Evolutionary conservation across 73 alveolate species (phyloP).

Genomic region (Stentor coeruleus): DNA sequence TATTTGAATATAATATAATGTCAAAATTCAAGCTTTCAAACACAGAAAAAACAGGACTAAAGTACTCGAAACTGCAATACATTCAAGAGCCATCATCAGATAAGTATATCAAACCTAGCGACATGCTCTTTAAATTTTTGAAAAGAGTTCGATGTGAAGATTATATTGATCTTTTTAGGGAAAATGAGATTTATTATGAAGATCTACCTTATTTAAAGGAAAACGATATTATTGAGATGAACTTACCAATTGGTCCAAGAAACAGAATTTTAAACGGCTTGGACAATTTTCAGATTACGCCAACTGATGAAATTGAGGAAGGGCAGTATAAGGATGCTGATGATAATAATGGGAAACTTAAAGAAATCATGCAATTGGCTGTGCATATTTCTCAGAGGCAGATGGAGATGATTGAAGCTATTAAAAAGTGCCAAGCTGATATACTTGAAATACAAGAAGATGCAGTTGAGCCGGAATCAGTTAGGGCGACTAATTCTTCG

Average conservation of each 20-base stretch:
- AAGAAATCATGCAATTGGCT: background rate
- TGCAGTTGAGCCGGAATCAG: background rate
- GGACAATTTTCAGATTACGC: too few relatives aligned
- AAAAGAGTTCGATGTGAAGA: background rate
- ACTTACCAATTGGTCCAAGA: slow-evolving; percentile 19
- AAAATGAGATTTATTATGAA: background rate
- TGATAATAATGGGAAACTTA: background rate
- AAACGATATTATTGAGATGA: background rate
- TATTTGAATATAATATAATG: too few relatives aligned
- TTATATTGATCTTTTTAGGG: background rate
- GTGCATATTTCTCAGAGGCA: background rate
- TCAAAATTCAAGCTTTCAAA: too few relatives aligned
- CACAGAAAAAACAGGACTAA: too few relatives aligned
- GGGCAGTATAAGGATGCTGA: too few relatives aligned
- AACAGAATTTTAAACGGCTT: background rate
- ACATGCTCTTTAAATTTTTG: background rate
- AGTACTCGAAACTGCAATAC: too few relatives aligned
- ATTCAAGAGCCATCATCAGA: too few relatives aligned
- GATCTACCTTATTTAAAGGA: background rate
- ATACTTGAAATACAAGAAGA: background rate
- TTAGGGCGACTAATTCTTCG: background rate
- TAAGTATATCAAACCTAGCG: background rate
- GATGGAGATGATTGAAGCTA: background rate
- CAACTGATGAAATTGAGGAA: too few relatives aligned
- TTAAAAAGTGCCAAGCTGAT: background rate